phyloP scores from a whole-genome alignment of 345 rosid species.

The Combretum micranthum region DNA sequence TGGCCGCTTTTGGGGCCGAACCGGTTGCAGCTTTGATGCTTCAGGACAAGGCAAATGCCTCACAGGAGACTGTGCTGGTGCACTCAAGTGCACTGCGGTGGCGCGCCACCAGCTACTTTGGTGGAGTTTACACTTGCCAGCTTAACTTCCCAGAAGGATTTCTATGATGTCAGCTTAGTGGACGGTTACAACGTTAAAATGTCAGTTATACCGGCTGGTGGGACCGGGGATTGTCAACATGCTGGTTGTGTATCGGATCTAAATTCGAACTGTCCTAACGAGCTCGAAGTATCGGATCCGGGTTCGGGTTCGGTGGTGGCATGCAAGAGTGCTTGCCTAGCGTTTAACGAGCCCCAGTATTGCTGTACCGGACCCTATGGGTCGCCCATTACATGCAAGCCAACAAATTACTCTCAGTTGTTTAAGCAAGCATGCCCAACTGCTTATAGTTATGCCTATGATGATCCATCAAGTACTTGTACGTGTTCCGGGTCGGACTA shows the following conservation, averaged over 20 bases:
- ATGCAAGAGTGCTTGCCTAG: conserved; percentile 81
- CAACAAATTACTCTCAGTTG: conserved; percentile 60
- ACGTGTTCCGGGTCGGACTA: conserved; percentile 76
- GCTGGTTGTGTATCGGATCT: conserved; percentile 78
- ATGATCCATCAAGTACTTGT: conserved; percentile 74
- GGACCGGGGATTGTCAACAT: conserved; percentile 62
- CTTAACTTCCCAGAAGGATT: conserved; percentile 38
- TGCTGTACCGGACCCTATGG: conserved; percentile 76
- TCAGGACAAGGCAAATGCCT: conserved; percentile 59
- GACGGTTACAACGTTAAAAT: conserved; percentile 84
- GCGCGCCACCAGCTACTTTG: conserved; percentile 59
- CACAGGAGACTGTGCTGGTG: conserved; percentile 85
- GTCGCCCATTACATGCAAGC: conserved; percentile 70
- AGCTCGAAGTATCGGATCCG: conserved; percentile 34
- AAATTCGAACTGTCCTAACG: conserved; percentile 52
- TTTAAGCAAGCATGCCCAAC: conserved; percentile 83
- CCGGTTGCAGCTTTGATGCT: conserved; percentile 66
- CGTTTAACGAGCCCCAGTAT: conserved; percentile 62
- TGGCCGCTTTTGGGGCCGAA: conserved; percentile 85
- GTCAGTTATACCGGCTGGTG: conserved; percentile 55
- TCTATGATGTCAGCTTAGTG: conserved; percentile 88
- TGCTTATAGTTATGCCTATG: conserved; percentile 92
- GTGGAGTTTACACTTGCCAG: conserved; percentile 69
- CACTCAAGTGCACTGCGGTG: conserved; percentile 63
- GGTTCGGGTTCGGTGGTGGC: conserved; percentile 49